Evolutionary conservation across 176 grass and related monocot species (phyloP), one percentile per base, ranked within the genome.

Genomic region (Oryza meridionalis): DNA sequence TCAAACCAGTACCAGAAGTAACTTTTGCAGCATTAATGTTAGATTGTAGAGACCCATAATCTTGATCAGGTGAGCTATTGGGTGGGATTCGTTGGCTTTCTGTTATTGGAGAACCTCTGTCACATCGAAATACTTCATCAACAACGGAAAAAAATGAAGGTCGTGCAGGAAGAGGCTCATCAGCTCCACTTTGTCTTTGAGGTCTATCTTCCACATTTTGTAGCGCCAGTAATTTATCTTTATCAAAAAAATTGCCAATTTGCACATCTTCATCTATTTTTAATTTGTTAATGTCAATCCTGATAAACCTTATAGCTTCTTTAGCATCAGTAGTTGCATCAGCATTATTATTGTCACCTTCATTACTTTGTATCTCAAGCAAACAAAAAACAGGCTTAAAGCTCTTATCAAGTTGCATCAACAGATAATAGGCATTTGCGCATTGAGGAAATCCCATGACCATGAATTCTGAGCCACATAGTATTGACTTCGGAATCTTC

Each of bases 371-470:
- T 62, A 88, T 79, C 86, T 97, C 95, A 47, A 97, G 90, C 77
- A 97, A 83, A 86, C 81, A 65, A 84, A 97, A 97, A 67, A 86
- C 86, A 8, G 95, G 95, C 59, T 75, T 92, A 65, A 94, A 90
- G 51, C 89, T 82, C 68, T 92, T 86, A 88, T 94, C 90, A 81
- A 94, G 86, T 85, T 97, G 92, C 87, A 94, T 83, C 86, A 94
- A 78, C 37, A 97, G 86, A 94, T 94, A 94, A 84, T 97, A 97
- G n/a, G 82, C 85, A 88, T 92, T 97, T 63, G 76, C 82, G 69
- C 72, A 88, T 61, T 91, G 86, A 78, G 92, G 90, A 87, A 97
- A 91, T 7, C 90, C 86, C 84, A 97, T 92, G 11, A 94, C 72
- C 61, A 87, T 69, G 49, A 88, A 87, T 84, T 97, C 95, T 68